Percentiles rank a stretch among this genome's conserved stretches.
These are phyloP conservation scores for Lactarius psammicola DNA, from an alignment of 768 basidiomycete genomes.

Conservation along the genomic window DNA sequence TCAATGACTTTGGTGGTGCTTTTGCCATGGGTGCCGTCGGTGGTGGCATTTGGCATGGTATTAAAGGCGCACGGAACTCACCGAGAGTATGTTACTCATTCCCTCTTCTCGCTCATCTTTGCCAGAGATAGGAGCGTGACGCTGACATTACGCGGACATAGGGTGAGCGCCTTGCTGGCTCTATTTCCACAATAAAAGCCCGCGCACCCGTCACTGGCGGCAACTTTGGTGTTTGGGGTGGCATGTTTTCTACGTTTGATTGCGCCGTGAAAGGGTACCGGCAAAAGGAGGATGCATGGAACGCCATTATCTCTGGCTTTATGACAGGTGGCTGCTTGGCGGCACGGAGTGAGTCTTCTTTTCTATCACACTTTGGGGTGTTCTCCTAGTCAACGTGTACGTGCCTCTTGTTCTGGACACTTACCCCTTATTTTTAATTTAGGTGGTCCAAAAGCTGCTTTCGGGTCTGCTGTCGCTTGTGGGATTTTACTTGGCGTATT, in stretches of 20 bases:
- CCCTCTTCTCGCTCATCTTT: neutral
- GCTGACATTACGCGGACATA: constrained; percentile 35
- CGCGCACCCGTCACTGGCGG: constrained; percentile 97
- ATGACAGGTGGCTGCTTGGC: constrained; percentile 97
- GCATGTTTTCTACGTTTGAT: constrained; percentile 98
- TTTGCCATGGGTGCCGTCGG: constrained; percentile 98
- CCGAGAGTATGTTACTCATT: constrained; percentile 70
- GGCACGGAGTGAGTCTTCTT: constrained; percentile 71
- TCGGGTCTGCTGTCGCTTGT: constrained; percentile 93
- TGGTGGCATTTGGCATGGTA: constrained; percentile 98
- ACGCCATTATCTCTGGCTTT: constrained; percentile 97
- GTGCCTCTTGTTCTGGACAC: neutral
- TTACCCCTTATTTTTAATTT: constrained; percentile 4
- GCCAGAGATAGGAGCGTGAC: neutral
- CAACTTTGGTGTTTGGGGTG: constrained; percentile 95
- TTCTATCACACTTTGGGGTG: neutral
- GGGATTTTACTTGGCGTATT: constrained; percentile 94
- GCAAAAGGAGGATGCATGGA: constrained; percentile 99
- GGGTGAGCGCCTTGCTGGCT: constrained; percentile 94
- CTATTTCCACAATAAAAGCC: constrained; percentile 95
- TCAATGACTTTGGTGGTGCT: constrained; percentile 97
- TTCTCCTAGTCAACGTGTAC: neutral
- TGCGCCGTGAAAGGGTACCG: constrained; percentile 96
- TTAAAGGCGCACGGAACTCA: constrained; percentile 96
- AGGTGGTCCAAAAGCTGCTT: constrained; percentile 91